phyloP scores from a whole-genome alignment of 2,329 filamentous ascomycete species.

The Esteya vermicola region DNA sequence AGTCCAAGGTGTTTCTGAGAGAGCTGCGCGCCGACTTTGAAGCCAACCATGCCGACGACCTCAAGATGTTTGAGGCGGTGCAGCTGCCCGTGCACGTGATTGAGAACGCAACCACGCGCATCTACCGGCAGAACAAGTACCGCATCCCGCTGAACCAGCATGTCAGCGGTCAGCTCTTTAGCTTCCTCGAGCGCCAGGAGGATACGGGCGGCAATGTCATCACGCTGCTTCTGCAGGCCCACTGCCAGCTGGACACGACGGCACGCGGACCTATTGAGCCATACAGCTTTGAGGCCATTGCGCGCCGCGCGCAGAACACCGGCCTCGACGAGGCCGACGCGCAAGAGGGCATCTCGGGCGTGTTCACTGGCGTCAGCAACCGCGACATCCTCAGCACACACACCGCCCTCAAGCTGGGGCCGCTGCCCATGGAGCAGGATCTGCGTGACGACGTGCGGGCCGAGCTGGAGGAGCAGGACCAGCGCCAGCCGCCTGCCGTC shows the following conservation, averaged over 20 bases:
- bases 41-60: slow-evolving; percentile 63
- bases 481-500: slow-evolving; percentile 53
- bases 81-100: slow-evolving; percentile 64
- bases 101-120: slow-evolving; percentile 61
- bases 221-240: slow-evolving; percentile 52
- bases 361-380: slow-evolving; percentile 47
- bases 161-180: slow-evolving; percentile 68
- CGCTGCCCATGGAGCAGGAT: slow-evolving; percentile 69
- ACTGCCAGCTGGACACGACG: slow-evolving; percentile 44
- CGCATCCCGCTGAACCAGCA: slow-evolving; percentile 78
- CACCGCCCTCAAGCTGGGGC: slow-evolving; percentile 57
- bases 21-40: slow-evolving; percentile 57
- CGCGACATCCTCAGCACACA: slow-evolving; percentile 43
- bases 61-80: slow-evolving; percentile 61
- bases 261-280: slow-evolving; percentile 49
- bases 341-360: slow-evolving; percentile 49
- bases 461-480: slow-evolving; percentile 75
- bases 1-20: slow-evolving; percentile 61
- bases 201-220: slow-evolving; percentile 69
- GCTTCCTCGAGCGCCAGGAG: slow-evolving; percentile 77
- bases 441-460: slow-evolving; percentile 74
- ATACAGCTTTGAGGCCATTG: slow-evolving; percentile 47
- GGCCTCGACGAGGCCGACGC: slow-evolving; percentile 50
- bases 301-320: slow-evolving; percentile 40
- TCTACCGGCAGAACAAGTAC: slow-evolving; percentile 81